These are phyloP conservation scores for Nicotiana tabacum DNA, from an alignment of 257 asterid genomes.

Conservation along the genomic window DNA sequence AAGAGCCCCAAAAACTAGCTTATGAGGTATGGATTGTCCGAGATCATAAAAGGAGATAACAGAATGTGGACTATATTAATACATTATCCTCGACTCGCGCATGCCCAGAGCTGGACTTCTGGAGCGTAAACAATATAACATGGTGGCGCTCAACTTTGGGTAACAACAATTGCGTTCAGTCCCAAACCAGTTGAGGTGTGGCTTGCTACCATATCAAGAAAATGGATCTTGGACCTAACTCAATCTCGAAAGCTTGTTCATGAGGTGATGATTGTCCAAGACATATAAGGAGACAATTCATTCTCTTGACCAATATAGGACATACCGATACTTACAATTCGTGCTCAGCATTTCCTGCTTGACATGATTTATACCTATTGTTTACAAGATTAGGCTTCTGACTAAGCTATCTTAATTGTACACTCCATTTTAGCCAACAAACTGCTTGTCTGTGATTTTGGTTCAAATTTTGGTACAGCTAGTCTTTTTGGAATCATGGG, in stretches of 20 bases:
- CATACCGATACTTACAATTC: neutral
- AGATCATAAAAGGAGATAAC: neutral
- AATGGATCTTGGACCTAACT: neutral
- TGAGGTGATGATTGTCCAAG: neutral
- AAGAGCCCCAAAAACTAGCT: neutral
- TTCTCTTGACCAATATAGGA: neutral
- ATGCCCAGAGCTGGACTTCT: neutral
- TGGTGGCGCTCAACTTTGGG: neutral
- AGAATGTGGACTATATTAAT: neutral
- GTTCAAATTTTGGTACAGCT: neutral
- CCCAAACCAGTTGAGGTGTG: neutral
- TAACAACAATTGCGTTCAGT: neutral
- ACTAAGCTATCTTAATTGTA: neutral
- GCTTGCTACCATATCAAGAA: neutral
- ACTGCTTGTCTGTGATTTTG: neutral
- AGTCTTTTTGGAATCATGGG: neutral
- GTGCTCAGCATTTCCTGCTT: neutral
- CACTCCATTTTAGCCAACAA: neutral
- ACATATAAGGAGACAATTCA: neutral
- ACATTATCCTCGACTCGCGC: neutral
- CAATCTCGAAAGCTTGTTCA: neutral
- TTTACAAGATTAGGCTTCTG: neutral
- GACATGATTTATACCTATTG: neutral
- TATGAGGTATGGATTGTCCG: neutral
- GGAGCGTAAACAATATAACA: neutral